A percentile compares a stretch with the other conserved stretches of the same genome.
Conservation (phyloP, 108 stramenopile species). For the Cylindrotheca fusiformis region DNA sequence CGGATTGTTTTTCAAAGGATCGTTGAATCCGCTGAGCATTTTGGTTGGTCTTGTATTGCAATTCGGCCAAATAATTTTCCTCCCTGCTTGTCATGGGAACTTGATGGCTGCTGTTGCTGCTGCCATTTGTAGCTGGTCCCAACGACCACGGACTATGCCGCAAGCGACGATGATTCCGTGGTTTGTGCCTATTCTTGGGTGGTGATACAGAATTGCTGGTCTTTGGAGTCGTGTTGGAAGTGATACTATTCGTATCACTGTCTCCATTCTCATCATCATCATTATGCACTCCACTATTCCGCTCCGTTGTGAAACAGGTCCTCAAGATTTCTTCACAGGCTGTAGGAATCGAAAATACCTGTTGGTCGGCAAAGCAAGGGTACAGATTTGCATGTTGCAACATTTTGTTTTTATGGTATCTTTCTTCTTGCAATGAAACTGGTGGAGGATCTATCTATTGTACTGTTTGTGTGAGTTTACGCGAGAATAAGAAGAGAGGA, state of each 20-base stretch:
- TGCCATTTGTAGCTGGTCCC: neutral
- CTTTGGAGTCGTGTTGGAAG: neutral
- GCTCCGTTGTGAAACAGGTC: neutral
- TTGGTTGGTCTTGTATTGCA: neutral
- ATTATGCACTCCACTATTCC: neutral
- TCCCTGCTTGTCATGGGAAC: no score
- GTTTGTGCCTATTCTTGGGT: neutral
- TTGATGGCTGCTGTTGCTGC: neutral
- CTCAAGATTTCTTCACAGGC: neutral
- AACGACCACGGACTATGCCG: no score
- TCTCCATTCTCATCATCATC: neutral
- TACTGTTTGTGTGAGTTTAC: no score
- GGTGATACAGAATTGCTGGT: neutral
- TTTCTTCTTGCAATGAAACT: neutral
- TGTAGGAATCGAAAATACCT: neutral
- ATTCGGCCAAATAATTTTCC: neutral
- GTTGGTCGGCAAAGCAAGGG: neutral
- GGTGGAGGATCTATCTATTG: no score
- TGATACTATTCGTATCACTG: neutral
- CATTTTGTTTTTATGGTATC: no score
- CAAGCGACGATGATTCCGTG: no score
- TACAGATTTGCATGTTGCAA: neutral
- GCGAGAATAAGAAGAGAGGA: no score
- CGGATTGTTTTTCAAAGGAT: neutral
- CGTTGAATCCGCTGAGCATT: neutral